phyloP scores from a whole-genome alignment of 148 eudicot genomes.

The Diospyros lotus region DNA sequence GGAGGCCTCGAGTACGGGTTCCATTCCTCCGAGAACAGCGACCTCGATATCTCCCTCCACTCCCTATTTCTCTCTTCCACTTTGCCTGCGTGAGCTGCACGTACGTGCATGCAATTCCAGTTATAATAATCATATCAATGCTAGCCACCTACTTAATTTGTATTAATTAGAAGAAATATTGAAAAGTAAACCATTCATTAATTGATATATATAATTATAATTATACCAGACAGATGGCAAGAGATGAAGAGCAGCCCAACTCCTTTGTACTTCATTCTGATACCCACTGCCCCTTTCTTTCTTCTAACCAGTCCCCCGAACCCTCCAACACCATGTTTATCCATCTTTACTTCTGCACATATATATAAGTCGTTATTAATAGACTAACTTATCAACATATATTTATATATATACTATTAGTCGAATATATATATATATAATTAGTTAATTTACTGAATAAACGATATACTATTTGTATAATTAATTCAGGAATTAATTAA shows the following conservation, averaged over 20 bases:
- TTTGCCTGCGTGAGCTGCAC: conserved; percentile 43
- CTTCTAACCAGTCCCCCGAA: conserved; percentile 42
- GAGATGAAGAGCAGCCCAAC: conserved; percentile 38
- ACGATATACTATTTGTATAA: too few species aligned
- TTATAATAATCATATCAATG: too few species aligned
- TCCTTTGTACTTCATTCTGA: conserved; percentile 35
- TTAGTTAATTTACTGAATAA: too few species aligned
- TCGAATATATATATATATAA: too few species aligned
- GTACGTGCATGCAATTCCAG: too few species aligned
- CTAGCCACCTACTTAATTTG: too few species aligned
- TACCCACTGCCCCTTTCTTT: conserved; percentile 53
- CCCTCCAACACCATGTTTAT: conserved; percentile 37
- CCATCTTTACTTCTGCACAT: conserved; percentile 28
- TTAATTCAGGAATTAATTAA: too few species aligned
- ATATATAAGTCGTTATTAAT: too few species aligned
- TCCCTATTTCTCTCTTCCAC: conserved; percentile 49
- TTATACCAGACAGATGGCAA: conserved; percentile 50
- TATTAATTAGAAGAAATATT: neutral
- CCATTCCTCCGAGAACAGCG: conserved; percentile 38
- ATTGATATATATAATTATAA: neutral
- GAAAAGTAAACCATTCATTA: neutral
- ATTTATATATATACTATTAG: too few species aligned
- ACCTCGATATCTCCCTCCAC: conserved; percentile 29
- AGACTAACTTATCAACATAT: too few species aligned
- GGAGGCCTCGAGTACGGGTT: conserved; percentile 31